Evolutionary conservation across 129 eudicot species (phyloP), one percentile per base, ranked within the genome.

Genomic region (Apium graveolens): DNA sequence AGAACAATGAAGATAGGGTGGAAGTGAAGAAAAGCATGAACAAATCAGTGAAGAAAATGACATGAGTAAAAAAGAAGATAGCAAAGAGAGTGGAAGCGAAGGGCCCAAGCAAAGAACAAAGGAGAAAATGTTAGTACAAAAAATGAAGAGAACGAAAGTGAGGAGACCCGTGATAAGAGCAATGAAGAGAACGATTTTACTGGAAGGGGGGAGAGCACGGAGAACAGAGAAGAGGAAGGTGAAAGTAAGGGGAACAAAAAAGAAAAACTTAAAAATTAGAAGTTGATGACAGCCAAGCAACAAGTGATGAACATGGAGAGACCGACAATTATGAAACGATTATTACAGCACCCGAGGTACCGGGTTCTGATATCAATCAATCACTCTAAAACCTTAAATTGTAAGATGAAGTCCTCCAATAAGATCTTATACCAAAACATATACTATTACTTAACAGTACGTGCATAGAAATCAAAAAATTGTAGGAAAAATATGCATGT

Each of bases 241-340:
- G 88, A 81, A 76, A 82, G 82, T 79, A 83, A 79, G 43, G 84
- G 74, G 69, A 83, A 78, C 80, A 82, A 80, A 76, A 82, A 82
- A 48, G 18, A 42, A 13, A 43, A 73, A 73, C 10, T 42, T 11
- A 80, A 70, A 34, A 86, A 87, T 24, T 84, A 87, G 79, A 87
- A 81, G 44, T 78, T 72, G 44, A 80, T 76, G 86, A 84, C 75
- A 90, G 75, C 57, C 80, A 86, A 51, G 81, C 85, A 63, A 81
- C 90, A 2, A 80, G 85, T 78, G 84, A 84, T 57, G 87, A 71
- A 39, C 46, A 13, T 26, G 51, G 75, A 71, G 75, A 39, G 32
- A 24, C 48, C 21, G 39, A 39, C 34, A 38, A 43, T 71, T 18
- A 39, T 71, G 75, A 71, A 38, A 71, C 39, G 51, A 71, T 18